phyloP scores from a whole-genome alignment of 208 protist genomes.

The Trypanosoma congolense region DNA sequence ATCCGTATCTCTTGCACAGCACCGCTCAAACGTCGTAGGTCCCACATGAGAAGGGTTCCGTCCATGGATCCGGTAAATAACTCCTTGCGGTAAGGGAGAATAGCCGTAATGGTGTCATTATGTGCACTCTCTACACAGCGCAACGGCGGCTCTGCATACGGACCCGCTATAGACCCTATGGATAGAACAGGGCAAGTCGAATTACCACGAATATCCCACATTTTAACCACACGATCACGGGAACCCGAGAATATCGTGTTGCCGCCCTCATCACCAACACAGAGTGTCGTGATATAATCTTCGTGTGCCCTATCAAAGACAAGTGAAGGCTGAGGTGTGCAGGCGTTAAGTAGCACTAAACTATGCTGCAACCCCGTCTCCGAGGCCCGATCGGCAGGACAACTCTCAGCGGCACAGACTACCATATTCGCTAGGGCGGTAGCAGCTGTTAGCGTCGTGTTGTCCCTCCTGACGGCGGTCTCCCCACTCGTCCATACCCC shows the following conservation, averaged over 20 bases:
- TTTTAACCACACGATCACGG: conserved; percentile 58
- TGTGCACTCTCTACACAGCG: conserved; percentile 28
- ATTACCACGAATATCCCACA: conserved; percentile 64
- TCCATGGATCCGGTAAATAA: conserved; percentile 61
- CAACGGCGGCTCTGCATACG: conserved; percentile 8
- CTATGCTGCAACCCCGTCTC: conserved; percentile 32
- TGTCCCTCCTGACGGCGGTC: conserved; percentile 41
- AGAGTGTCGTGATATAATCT: conserved; percentile 71
- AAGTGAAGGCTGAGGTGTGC: conserved; percentile 34
- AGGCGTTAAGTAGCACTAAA: conserved; percentile 35
- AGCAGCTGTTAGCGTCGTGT: conserved; percentile 51
- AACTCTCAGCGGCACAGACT: conserved; percentile 55
- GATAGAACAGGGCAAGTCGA: conserved; percentile 11
- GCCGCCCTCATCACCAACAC: conserved; percentile 47
- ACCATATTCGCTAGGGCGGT: conserved; percentile 52
- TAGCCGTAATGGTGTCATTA: conserved; percentile 58
- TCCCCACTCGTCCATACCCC: conserved; percentile 57
- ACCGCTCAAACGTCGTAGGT: conserved; percentile 43
- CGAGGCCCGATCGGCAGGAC: conserved; percentile 4
- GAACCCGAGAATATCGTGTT: conserved; percentile 60
- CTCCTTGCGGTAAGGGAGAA: conserved; percentile 41
- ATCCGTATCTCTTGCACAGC: conserved; percentile 38
- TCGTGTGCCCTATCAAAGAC: conserved; percentile 47
- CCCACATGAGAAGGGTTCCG: conserved; percentile 65
- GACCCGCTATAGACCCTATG: conserved; percentile 6